Evolutionary conservation across 371 early-diverging fungal species (phyloP).

Genomic region (Umbelopsis sp.): DNA sequence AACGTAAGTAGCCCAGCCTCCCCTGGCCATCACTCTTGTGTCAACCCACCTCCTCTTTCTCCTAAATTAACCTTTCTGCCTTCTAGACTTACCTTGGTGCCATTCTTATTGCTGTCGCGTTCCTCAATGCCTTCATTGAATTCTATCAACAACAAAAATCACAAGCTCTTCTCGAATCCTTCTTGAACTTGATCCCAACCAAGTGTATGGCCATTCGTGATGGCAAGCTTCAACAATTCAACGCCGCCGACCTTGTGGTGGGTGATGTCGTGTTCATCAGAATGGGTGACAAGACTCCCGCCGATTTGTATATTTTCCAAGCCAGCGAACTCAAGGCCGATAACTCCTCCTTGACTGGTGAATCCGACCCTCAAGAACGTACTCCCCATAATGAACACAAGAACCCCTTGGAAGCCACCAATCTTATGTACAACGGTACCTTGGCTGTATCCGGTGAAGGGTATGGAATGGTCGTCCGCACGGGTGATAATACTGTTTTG

Average conservation of each 20-base stretch:
- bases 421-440: constrained; percentile 89
- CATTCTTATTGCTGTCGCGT: constrained; percentile 85
- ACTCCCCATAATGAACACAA: constrained; percentile 52
- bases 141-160: constrained; percentile 90
- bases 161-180: constrained; percentile 85
- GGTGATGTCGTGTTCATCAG: constrained; percentile 89
- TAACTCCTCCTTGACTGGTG: constrained; percentile 96
- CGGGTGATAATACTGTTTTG: constrained; percentile 90
- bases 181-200: constrained; percentile 87
- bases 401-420: constrained; percentile 90
- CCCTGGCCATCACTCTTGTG: too few relatives aligned
- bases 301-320: constrained; percentile 80
- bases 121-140: constrained; percentile 91
- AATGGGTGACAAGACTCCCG: constrained; percentile 95
- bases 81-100: constrained; percentile 85
- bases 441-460: constrained; percentile 86
- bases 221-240: constrained; percentile 60
- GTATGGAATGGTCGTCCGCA: constrained; percentile 90
- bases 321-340: constrained; percentile 91
- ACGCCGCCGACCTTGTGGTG: constrained; percentile 74
- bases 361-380: constrained; percentile 92
- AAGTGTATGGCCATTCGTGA: constrained; percentile 81
- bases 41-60: neutral
- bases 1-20: constrained; percentile 55
- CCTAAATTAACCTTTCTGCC: constrained; percentile 10